Evolutionary conservation across 495 filamentous ascomycete species (phyloP).

Genomic region (Trichoderma gamsii): DNA sequence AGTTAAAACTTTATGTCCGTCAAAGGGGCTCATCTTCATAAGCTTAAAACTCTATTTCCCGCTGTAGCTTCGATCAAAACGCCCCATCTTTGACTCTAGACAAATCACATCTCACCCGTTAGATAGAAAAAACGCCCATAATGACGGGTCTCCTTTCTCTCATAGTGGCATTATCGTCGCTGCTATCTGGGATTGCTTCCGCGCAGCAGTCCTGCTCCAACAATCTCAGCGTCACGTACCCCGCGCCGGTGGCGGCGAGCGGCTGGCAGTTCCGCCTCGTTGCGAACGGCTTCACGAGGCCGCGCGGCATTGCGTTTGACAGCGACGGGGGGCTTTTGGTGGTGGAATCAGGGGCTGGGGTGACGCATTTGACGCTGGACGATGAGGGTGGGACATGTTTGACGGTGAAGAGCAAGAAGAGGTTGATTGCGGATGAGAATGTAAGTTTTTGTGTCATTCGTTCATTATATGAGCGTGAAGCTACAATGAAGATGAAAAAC

Average conservation of each 20-base stretch:
- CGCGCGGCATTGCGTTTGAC: conserved; percentile 59
- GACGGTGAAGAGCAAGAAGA: conserved; percentile 28
- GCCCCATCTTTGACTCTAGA: too few species aligned
- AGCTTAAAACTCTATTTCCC: background rate
- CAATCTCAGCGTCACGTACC: conserved; percentile 23
- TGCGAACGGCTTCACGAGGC: conserved; percentile 43
- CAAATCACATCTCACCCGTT: too few species aligned
- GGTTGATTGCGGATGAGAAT: conserved; percentile 26
- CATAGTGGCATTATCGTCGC: background rate
- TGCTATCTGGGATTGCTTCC: background rate
- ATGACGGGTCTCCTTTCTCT: too few species aligned
- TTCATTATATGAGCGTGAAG: conserved; percentile 2
- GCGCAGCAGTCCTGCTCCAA: conserved; percentile 25
- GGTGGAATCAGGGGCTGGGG: conserved; percentile 47
- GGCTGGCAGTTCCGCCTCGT: conserved; percentile 56
- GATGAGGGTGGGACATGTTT: conserved; percentile 42
- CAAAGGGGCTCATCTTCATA: background rate
- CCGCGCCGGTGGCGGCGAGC: conserved; percentile 43
- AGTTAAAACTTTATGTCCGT: too few species aligned
- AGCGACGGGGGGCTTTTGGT: conserved; percentile 53
- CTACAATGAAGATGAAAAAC: too few species aligned
- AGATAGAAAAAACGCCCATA: too few species aligned
- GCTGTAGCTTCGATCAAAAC: background rate
- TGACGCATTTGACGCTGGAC: conserved; percentile 47
- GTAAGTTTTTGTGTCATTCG: conserved; percentile 32